Evolutionary conservation across 2,329 filamentous ascomycete genomes (phyloP).

Genomic region (Microdochium paspali): DNA sequence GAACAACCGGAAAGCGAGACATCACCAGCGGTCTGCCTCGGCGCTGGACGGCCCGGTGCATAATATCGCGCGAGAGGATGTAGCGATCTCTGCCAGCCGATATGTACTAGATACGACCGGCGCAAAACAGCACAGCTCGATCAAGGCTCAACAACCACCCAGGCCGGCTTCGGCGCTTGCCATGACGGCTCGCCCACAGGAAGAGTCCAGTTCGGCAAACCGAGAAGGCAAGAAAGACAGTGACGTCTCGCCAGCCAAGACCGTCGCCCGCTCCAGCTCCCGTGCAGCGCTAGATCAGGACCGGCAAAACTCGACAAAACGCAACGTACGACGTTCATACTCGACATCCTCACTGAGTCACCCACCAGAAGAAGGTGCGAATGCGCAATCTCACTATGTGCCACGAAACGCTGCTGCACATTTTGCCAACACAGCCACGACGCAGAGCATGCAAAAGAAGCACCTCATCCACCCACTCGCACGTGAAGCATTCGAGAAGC

Average conservation of each 20-base stretch:
- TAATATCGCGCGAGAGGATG: conserved; percentile 3
- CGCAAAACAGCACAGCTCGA: background rate
- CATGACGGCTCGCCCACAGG: no score
- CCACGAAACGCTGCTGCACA: conserved; percentile 45
- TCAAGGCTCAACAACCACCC: background rate
- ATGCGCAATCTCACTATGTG: conserved; percentile 21
- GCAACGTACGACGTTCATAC: background rate
- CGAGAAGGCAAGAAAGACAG: background rate
- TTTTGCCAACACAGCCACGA: conserved; percentile 43
- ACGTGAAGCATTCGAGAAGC: background rate
- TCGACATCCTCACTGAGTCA: background rate
- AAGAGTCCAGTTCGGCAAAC: no score
- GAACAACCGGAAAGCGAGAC: conserved; percentile 28
- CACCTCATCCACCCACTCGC: conserved; percentile 17
- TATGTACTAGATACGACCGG: background rate
- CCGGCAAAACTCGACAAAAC: background rate
- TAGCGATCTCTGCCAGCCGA: background rate
- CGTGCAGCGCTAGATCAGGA: background rate
- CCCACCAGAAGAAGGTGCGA: background rate
- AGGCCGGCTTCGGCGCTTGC: background rate
- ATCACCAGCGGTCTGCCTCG: conserved; percentile 17
- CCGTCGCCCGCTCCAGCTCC: background rate
- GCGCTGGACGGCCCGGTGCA: conserved; percentile 7
- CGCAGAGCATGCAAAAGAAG: conserved; percentile 26
- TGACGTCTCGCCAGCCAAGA: background rate